Conservation (phyloP, 768 basidiomycete genomes). For the Podaxis rugospora region DNA sequence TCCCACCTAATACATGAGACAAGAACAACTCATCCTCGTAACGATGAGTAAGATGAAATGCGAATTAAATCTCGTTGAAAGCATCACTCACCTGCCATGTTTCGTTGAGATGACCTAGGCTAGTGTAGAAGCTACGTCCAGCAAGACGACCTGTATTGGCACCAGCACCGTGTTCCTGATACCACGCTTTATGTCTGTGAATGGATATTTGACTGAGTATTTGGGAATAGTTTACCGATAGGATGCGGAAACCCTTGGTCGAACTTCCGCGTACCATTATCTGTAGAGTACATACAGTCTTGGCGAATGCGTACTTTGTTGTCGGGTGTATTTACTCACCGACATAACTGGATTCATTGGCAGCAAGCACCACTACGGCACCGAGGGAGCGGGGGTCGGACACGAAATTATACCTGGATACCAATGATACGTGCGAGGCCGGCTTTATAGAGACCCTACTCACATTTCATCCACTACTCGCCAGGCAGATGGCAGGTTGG, state of each 20-base stretch:
- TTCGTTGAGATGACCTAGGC: conserved; percentile 73
- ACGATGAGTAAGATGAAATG: conserved; percentile 9
- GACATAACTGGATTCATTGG: conserved; percentile 59
- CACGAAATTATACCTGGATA: conserved; percentile 61
- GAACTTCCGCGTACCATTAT: conserved; percentile 44
- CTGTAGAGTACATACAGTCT: conserved; percentile 22
- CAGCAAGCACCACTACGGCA: conserved; percentile 57
- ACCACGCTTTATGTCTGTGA: conserved; percentile 59
- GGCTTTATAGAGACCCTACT: conserved; percentile 12
- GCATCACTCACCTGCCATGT: conserved; percentile 62
- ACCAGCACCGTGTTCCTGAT: conserved; percentile 71
- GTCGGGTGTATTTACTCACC: conserved; percentile 29
- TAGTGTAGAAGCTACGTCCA: conserved; percentile 83
- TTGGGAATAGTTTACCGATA: conserved; percentile 41
- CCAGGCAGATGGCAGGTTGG: conserved; percentile 48
- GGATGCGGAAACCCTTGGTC: conserved; percentile 77
- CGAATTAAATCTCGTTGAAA: neutral
- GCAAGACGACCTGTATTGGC: conserved; percentile 42
- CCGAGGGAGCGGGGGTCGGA: conserved; percentile 65
- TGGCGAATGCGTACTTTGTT: neutral
- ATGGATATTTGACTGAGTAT: neutral
- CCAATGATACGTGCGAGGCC: neutral
- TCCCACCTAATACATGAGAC: conserved; percentile 69
- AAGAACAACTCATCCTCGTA: conserved; percentile 62
- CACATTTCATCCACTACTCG: conserved; percentile 58